Percentiles rank a stretch among this genome's conserved stretches.
These are phyloP conservation scores for Rheum nobile DNA, from an alignment of 148 eudicot genomes.

Conservation along the genomic window DNA sequence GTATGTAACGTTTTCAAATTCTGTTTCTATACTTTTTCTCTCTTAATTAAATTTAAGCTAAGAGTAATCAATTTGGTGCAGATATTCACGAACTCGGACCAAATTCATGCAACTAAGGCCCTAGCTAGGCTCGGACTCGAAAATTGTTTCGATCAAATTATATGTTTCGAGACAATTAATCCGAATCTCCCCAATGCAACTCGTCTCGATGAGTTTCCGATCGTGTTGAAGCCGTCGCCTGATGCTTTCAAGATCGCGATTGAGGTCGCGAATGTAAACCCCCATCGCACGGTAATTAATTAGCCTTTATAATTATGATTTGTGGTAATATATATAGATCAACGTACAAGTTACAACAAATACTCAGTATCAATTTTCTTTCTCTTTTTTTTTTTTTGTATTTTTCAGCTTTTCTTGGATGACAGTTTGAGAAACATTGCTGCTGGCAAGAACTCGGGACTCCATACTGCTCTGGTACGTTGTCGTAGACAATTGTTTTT, in stretches of 20 bases:
- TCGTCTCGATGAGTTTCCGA: conserved; percentile 51
- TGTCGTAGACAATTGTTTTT: no score
- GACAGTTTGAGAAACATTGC: conserved; percentile 57
- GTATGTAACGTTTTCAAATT: conserved; percentile 21
- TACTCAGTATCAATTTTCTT: not conserved
- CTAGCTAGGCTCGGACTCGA: conserved; percentile 49
- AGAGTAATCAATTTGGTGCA: conserved; percentile 10
- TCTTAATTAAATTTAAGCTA: not conserved
- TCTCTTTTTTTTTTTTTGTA: not conserved
- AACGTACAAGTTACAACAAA: no score
- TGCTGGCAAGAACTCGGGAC: conserved; percentile 62
- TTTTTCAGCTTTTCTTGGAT: conserved; percentile 66
- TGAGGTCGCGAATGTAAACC: conserved; percentile 45
- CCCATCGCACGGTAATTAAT: conserved; percentile 51
- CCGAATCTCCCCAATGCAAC: conserved; percentile 50
- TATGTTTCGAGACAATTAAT: conserved; percentile 80
- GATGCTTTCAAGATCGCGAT: conserved; percentile 67
- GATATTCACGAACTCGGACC: conserved; percentile 86
- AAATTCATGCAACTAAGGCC: conserved; percentile 57
- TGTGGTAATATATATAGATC: no score
- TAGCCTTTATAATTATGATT: not conserved
- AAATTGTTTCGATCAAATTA: conserved; percentile 72
- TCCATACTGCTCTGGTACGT: conserved; percentile 61
- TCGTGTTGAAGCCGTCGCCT: conserved; percentile 64
- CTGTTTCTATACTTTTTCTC: not conserved